Percentiles rank a stretch among this genome's conserved stretches.
phyloP scores from a whole-genome alignment of 2,329 filamentous ascomycete species.

The Falciphora oryzae region DNA sequence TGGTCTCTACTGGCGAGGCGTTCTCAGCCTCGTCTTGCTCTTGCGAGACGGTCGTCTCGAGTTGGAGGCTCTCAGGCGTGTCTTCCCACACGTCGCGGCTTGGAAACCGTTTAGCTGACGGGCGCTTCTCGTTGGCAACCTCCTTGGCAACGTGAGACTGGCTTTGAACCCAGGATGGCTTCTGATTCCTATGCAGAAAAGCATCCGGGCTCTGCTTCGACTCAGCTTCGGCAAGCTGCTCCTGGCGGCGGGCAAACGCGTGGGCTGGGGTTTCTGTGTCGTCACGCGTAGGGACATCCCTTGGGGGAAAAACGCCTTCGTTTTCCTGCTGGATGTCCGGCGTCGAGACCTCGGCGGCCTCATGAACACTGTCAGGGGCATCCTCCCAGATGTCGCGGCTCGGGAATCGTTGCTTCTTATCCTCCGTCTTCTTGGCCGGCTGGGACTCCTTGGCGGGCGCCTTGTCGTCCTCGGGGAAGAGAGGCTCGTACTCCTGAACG shows the following conservation, averaged over 20 bases:
- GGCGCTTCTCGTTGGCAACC: conserved; percentile 41
- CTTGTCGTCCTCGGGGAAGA: conserved; percentile 75
- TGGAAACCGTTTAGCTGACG: conserved; percentile 68
- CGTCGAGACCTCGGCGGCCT: conserved; percentile 75
- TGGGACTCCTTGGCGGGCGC: conserved; percentile 30
- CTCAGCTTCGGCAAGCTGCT: conserved; percentile 58
- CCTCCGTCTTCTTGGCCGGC: conserved; percentile 39
- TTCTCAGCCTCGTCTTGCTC: conserved; percentile 46
- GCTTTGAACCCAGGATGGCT: conserved; percentile 40
- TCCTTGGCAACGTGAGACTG: conserved; percentile 46
- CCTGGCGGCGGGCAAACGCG: conserved; percentile 60
- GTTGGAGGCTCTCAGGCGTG: conserved; percentile 72
- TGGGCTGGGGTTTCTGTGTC: conserved; percentile 51
- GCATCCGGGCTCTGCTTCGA: conserved; percentile 36
- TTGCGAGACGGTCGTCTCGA: conserved; percentile 66
- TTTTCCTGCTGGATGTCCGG: conserved; percentile 50
- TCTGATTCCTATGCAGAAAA: conserved; percentile 47
- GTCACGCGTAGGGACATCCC: conserved; percentile 25
- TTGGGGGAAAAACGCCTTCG: conserved; percentile 21
- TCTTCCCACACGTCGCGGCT: conserved; percentile 96
- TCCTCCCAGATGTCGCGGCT: conserved; percentile 98
- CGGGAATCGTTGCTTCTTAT: conserved; percentile 69
- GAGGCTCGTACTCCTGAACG: conserved; percentile 88
- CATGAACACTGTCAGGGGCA: conserved; percentile 76
- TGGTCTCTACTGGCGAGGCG: conserved; percentile 31